Conservation (phyloP, 768 basidiomycete genomes). For the Peribolospora kevripleyi region DNA sequence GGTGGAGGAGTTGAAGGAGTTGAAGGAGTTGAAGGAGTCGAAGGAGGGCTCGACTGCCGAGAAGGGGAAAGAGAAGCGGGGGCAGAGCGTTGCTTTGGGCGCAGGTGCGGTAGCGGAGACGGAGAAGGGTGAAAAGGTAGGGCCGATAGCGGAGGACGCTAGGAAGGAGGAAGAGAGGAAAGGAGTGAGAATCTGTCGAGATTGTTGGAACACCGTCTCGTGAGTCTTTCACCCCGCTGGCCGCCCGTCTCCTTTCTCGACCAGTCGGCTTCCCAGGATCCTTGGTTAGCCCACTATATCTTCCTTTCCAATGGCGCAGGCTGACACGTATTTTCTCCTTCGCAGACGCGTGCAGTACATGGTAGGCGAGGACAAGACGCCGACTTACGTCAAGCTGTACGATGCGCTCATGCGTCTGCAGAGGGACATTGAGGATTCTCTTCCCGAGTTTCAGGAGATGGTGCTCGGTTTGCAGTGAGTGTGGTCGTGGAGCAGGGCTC, state of each 20-base stretch:
- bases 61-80: slow-evolving; percentile 21
- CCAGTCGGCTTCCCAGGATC: not conserved
- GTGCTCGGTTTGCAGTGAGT: slow-evolving; percentile 42
- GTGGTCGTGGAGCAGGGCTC: not conserved
- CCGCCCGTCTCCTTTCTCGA: not conserved
- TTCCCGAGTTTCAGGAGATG: slow-evolving; percentile 75
- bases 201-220: slow-evolving; percentile 58
- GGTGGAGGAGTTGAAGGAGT: slow-evolving; percentile 8
- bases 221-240: slow-evolving; percentile 23
- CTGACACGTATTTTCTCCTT: not conserved
- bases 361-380: slow-evolving; percentile 34
- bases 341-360: slow-evolving; percentile 54
- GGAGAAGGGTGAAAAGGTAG: slow-evolving; percentile 60
- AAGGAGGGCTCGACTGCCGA: slow-evolving; percentile 42
- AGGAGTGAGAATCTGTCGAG: slow-evolving; percentile 64
- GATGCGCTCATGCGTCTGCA: slow-evolving; percentile 55
- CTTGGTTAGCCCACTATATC: not conserved
- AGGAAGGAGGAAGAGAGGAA: slow-evolving; percentile 66
- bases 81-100: slow-evolving; percentile 11
- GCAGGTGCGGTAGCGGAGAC: slow-evolving; percentile 7
- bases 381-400: slow-evolving; percentile 44
- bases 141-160: slow-evolving; percentile 23
- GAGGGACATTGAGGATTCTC: slow-evolving; percentile 61
- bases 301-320: not conserved
- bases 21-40: slow-evolving; percentile 36